phyloP scores from a whole-genome alignment of 352 stramenopile genomes.

The Globisporangium cystogenes region DNA sequence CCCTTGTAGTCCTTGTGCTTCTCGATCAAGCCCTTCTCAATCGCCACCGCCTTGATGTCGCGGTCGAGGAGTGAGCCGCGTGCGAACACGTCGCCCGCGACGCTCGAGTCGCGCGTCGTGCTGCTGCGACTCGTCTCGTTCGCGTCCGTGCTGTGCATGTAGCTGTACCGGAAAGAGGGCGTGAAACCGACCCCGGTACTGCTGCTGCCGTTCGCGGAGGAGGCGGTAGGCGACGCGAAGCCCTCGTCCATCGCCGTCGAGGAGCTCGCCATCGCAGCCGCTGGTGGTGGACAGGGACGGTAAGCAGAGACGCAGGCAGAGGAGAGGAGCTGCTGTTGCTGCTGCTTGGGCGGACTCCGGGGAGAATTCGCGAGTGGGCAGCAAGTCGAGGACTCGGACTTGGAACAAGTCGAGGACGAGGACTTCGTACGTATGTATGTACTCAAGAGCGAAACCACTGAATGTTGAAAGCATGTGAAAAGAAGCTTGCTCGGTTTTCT shows the following conservation, averaged over 20 bases:
- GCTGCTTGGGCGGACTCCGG: too few relatives aligned
- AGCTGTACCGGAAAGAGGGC: constrained; percentile 15
- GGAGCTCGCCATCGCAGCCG: constrained; percentile 1
- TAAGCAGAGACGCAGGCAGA: too few relatives aligned
- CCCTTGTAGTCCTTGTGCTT: constrained; percentile 16
- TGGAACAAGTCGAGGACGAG: too few relatives aligned
- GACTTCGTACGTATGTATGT: too few relatives aligned
- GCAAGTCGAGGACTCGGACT: too few relatives aligned
- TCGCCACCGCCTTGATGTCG: constrained; percentile 12
- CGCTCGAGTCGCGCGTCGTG: constrained; percentile 2
- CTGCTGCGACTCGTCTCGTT: constrained; percentile 5
- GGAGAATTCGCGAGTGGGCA: too few relatives aligned
- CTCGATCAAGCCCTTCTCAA: constrained; percentile 5
- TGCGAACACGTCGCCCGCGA: constrained; percentile 13
- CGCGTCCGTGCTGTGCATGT: constrained; percentile 8
- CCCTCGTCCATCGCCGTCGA: neutral
- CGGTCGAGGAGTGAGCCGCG: constrained; percentile 17
- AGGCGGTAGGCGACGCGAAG: neutral
- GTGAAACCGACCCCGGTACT: neutral
- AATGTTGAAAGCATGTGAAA: too few relatives aligned
- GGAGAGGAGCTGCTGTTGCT: too few relatives aligned
- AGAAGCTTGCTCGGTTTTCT: too few relatives aligned
- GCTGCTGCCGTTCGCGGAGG: neutral
- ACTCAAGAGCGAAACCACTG: too few relatives aligned
- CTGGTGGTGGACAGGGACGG: too few relatives aligned